These are phyloP conservation scores for Musa schizocarpa DNA, from an alignment of 176 grass and related monocot genomes.

Conservation along the genomic window DNA sequence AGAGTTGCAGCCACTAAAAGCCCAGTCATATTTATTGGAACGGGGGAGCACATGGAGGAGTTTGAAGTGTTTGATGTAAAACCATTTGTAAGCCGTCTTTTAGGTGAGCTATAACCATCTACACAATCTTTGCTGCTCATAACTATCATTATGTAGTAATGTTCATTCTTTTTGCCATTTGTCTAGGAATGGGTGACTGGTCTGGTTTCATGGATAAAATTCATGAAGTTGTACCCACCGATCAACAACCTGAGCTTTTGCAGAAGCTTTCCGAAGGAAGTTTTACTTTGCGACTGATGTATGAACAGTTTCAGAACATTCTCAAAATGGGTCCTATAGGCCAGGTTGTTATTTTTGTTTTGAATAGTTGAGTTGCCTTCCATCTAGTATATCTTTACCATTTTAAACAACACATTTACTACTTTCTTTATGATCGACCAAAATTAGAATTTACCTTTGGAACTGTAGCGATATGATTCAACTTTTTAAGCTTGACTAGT, in stretches of 20 bases:
- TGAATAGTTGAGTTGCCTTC: neutral
- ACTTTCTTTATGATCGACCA: too few relatives aligned
- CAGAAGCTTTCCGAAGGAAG: constrained; percentile 87
- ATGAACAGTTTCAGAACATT: constrained; percentile 84
- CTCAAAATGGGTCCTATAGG: constrained; percentile 90
- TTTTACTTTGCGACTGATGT: constrained; percentile 92
- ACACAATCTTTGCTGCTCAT: neutral
- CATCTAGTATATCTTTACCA: neutral
- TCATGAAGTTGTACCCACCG: constrained; percentile 82
- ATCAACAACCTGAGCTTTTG: constrained; percentile 88
- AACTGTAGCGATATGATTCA: too few relatives aligned
- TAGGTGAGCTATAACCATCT: constrained; percentile 43
- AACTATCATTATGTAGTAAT: constrained; percentile 5
- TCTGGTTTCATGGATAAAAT: constrained; percentile 93
- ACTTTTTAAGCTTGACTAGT: neutral
- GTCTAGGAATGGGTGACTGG: constrained; percentile 90
- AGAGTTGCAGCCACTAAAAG: constrained; percentile 94
- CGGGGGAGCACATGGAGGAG: constrained; percentile 81
- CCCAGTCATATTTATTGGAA: constrained; percentile 75
- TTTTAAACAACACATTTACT: too few relatives aligned
- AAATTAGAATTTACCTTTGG: too few relatives aligned
- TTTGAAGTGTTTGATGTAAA: constrained; percentile 97
- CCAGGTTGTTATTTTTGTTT: constrained; percentile 39
- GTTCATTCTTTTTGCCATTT: neutral
- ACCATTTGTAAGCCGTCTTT: constrained; percentile 78